These are phyloP conservation scores for Penicillium atrosanguineum DNA, from an alignment of 495 filamentous ascomycete species.

Conservation along the genomic window DNA sequence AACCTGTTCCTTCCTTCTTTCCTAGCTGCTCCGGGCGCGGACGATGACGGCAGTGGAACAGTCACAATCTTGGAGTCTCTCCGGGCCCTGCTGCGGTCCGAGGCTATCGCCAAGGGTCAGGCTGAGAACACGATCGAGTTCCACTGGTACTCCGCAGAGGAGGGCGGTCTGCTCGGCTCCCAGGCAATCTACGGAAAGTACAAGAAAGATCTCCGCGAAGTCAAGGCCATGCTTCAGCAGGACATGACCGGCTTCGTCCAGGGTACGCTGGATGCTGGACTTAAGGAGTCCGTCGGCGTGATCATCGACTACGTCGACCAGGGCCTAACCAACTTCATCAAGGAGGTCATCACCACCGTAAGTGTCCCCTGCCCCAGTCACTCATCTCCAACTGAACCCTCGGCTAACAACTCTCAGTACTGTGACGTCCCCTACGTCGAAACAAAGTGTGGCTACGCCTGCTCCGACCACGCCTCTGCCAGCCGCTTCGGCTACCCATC, in stretches of 20 bases:
- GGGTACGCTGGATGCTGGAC: constrained; percentile 77
- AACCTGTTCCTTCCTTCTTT: constrained; percentile 86
- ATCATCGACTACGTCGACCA: constrained; percentile 90
- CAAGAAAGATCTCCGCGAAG: constrained; percentile 66
- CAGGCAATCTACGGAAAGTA: constrained; percentile 89
- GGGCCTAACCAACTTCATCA: constrained; percentile 85
- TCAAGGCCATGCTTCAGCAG: constrained; percentile 98
- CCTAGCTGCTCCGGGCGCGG: constrained; percentile 71
- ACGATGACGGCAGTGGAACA: constrained; percentile 74
- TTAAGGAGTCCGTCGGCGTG: constrained; percentile 83
- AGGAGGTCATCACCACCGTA: constrained; percentile 76
- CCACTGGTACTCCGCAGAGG: constrained; percentile 93
- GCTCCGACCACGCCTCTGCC: constrained; percentile 95
- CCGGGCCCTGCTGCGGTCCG: constrained; percentile 58
- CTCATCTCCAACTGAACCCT: not conserved
- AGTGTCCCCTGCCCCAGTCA: constrained; percentile 8
- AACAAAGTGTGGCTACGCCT: constrained; percentile 96
- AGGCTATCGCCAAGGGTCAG: constrained; percentile 50
- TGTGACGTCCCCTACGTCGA: constrained; percentile 86
- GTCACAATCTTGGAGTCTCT: constrained; percentile 76
- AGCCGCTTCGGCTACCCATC: constrained; percentile 93
- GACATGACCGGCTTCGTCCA: constrained; percentile 96
- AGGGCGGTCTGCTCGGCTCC: constrained; percentile 81
- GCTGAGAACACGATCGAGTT: constrained; percentile 84
- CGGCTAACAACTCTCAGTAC: constrained; percentile 52